A percentile compares a stretch with the other conserved stretches of the same genome.
These are phyloP conservation scores for Thielaviopsis ethacetica DNA, from an alignment of 2,329 filamentous ascomycete genomes.

Conservation along the genomic window DNA sequence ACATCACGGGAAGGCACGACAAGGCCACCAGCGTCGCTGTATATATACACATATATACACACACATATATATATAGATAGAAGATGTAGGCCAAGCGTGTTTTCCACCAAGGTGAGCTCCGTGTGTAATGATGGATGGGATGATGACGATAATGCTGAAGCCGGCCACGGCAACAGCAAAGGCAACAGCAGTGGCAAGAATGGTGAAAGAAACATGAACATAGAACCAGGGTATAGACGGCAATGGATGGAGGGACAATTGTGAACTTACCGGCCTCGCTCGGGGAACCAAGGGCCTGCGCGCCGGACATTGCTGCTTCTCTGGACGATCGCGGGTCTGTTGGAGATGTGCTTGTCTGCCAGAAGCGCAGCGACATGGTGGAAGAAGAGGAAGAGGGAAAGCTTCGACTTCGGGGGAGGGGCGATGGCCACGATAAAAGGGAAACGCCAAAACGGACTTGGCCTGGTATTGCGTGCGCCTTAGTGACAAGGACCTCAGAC, in stretches of 20 bases:
- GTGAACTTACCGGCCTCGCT: constrained; percentile 11
- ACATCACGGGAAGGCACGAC: neutral
- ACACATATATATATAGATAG: too few relatives aligned
- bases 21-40: neutral
- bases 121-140: neutral
- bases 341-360: constrained; percentile 9
- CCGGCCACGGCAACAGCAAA: neutral
- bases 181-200: constrained; percentile 18
- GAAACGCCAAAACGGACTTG: constrained; percentile 9
- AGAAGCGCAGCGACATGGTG: constrained; percentile 18
- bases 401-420: constrained; percentile 3
- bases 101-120: neutral
- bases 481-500: constrained; percentile 1
- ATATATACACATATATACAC: neutral
- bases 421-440: constrained; percentile 8
- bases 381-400: constrained; percentile 11
- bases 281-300: constrained; percentile 10
- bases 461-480: neutral
- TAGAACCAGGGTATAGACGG: neutral
- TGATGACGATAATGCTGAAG: neutral
- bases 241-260: neutral
- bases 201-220: neutral
- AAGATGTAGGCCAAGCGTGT: neutral
- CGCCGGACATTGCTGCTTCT: constrained; percentile 11
- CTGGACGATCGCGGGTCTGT: neutral